Base-by-base conservation (phyloP, 2,329 filamentous ascomycete genomes). In the Cercospora brassicicola region DNA sequence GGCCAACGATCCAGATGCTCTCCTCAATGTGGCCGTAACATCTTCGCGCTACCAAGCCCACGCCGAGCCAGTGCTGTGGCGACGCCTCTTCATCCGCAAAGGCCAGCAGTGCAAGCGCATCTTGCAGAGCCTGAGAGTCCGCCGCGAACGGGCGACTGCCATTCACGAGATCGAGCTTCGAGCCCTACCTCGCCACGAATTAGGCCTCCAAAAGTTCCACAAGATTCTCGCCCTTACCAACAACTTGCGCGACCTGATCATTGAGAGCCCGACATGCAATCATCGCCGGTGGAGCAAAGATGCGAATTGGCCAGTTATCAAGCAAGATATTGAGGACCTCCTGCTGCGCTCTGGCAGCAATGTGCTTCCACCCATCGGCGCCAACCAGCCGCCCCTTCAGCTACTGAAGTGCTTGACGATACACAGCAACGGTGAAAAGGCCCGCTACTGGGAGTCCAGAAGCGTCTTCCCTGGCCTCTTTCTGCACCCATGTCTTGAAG, bases 161-260 rank as follows among this genome's bases (percentile, higher is more conserved):
- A 51, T 61, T 4, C 64, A 55, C 39, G 45, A 53, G 15, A 51
- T 65, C n/a, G 64, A 65, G 39, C 55, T 65, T 8, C 55, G 55
- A 6, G 63, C 36, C 4, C 2, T 13, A 42, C 31, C 23, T 31
- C 55, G 39, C 36, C 28, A 65, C 5, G 63, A 65, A 36, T 3
- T 65, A 3, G 63, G 56, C 23, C 28, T 60, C n/a, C 56, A 65
- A 13, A 65, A 53, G 4, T 15, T 65, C 8, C 36, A 23, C 28
- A 65, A 60, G 56, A 60, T 65, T 6, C 36, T 65, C 10, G 15
- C 13, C 18, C 28, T 48, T 18, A 26, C 63, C 26, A 39, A 60
- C 28, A 65, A 65, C 31, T 28, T 65, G 15, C 39, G 45, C 18
- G 36, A 39, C 4, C 18, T 65, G 26, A 60, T 33, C 15, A 60